Conservation (phyloP, 2,329 filamentous ascomycete species). For the Neurospora sp. region DNA sequence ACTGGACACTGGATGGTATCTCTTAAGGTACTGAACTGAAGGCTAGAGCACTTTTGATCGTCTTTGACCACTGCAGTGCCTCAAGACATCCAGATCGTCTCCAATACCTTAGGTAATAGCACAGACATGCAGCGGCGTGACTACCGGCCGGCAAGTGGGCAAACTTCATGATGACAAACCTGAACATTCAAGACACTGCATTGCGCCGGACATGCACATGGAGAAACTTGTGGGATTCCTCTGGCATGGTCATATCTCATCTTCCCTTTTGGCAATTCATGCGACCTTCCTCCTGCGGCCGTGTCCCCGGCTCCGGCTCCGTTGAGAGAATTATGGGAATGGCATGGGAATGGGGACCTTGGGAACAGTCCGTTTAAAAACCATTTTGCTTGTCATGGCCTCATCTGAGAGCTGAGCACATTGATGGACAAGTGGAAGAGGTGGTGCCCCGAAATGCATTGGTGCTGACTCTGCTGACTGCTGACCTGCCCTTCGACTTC, state of each 20-base stretch:
- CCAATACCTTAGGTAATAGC: background rate
- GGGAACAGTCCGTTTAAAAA: background rate
- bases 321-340: background rate
- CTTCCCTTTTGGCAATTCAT: background rate
- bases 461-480: background rate
- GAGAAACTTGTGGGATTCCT: background rate
- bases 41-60: background rate
- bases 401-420: background rate
- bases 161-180: background rate
- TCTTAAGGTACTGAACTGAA: background rate
- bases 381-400: background rate
- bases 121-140: background rate
- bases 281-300: background rate
- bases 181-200: background rate
- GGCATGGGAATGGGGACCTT: background rate
- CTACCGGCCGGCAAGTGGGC: background rate
- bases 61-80: background rate
- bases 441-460: background rate
- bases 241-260: background rate
- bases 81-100: background rate
- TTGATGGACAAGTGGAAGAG: background rate
- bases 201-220: background rate
- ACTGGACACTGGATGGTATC: background rate
- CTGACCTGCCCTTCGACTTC: background rate
- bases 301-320: background rate